Conservation (phyloP, 2,329 filamentous ascomycete species). For the Rhinocladiella similis region DNA sequence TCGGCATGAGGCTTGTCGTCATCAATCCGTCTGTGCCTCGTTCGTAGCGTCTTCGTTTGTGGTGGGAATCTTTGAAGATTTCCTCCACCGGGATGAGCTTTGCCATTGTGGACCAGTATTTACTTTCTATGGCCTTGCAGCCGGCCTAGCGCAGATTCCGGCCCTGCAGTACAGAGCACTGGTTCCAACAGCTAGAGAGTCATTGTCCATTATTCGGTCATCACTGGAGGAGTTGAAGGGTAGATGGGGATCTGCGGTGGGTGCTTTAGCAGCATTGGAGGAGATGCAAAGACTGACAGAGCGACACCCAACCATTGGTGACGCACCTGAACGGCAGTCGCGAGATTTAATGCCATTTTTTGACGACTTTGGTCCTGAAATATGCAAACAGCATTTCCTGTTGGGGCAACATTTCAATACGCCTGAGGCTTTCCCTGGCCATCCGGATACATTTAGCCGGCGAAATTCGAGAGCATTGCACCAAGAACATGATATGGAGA, state of each 20-base stretch:
- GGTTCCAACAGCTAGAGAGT: neutral
- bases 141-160: conserved; percentile 11
- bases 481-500: neutral
- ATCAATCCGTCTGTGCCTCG: conserved; percentile 38
- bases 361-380: conserved; percentile 14
- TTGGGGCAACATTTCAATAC: neutral
- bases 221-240: conserved; percentile 6
- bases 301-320: neutral
- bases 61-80: conserved; percentile 44
- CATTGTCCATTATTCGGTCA: conserved; percentile 9
- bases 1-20: conserved; percentile 32
- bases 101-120: conserved; percentile 13
- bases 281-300: conserved; percentile 8
- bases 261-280: conserved; percentile 2
- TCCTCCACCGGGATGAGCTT: conserved; percentile 41
- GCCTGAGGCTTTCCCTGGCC: neutral
- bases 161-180: conserved; percentile 1
- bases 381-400: conserved; percentile 8
- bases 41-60: conserved; percentile 44
- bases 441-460: neutral
- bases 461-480: neutral
- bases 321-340: neutral
- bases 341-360: conserved; percentile 5
- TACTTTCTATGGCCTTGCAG: conserved; percentile 15
- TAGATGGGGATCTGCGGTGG: conserved; percentile 13